A percentile compares a stretch with the other conserved stretches of the same genome.
phyloP scores from a whole-genome alignment of 257 asterid genomes.

The Przewalskia tangutica region DNA sequence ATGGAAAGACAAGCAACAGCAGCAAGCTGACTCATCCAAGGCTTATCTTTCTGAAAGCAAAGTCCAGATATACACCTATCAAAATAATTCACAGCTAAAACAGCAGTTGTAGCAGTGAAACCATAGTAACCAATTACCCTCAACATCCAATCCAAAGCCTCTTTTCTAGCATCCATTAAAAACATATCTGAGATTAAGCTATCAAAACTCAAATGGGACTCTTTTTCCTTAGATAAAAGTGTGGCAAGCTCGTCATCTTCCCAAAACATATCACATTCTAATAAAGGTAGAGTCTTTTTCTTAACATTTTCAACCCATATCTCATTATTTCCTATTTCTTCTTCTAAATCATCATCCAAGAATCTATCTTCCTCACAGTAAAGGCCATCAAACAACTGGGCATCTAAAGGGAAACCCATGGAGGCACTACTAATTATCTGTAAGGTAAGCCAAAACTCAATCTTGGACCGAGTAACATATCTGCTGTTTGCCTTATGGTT shows the following conservation, averaged over 20 bases:
- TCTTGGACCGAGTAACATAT: conserved; percentile 50
- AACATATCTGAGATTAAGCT: conserved; percentile 30
- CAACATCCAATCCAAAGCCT: conserved; percentile 65
- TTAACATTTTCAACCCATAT: conserved; percentile 11
- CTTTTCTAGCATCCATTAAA: conserved; percentile 37
- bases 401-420: conserved; percentile 38
- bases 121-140: conserved; percentile 53
- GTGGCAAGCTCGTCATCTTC: conserved; percentile 60
- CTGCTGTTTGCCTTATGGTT: conserved; percentile 13
- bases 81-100: conserved; percentile 56
- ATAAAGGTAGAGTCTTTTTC: conserved; percentile 28
- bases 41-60: conserved; percentile 74
- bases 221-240: conserved; percentile 55
- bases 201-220: conserved; percentile 13
- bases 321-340: conserved; percentile 11
- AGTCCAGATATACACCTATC: conserved; percentile 55
- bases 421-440: conserved; percentile 63
- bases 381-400: conserved; percentile 47
- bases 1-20: conserved; percentile 89
- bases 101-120: conserved; percentile 48
- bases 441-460: conserved; percentile 28
- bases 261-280: conserved; percentile 69
- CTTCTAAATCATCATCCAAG: conserved; percentile 34
- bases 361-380: conserved; percentile 69
- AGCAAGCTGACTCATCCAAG: conserved; percentile 89